Conservation (phyloP, 371 early-diverging fungal genomes). For the Syncephalastrum contaminatum region DNA sequence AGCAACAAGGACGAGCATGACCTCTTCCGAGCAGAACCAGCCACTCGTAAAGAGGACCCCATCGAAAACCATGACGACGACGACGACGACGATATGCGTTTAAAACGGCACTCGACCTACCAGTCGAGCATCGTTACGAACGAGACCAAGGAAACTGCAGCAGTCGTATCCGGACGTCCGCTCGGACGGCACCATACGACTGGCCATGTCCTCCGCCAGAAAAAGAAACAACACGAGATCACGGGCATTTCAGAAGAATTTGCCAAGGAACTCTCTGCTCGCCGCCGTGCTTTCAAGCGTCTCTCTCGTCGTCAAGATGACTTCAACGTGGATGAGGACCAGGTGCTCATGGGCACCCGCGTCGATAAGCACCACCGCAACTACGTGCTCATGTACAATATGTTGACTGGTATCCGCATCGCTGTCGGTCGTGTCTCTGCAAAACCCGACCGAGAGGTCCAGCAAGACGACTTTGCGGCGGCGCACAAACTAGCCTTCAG, state of each 20-base stretch:
- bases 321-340: conserved; percentile 36
- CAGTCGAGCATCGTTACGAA: not conserved
- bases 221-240: conserved; percentile 26
- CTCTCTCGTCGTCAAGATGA: conserved; percentile 32
- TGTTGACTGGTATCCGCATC: conserved; percentile 93
- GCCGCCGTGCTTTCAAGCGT: conserved; percentile 40
- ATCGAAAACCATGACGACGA: not conserved
- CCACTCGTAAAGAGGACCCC: conserved; percentile 1
- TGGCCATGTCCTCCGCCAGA: conserved; percentile 33
- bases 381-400: conserved; percentile 94
- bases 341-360: conserved; percentile 64
- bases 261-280: conserved; percentile 34
- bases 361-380: conserved; percentile 69
- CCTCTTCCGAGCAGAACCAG: conserved; percentile 2
- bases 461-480: conserved; percentile 79
- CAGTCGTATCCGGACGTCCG: conserved; percentile 2
- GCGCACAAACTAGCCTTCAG: conserved; percentile 94
- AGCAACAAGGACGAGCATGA: conserved; percentile 10
- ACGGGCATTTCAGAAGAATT: conserved; percentile 41
- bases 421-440: conserved; percentile 82
- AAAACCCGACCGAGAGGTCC: conserved; percentile 70
- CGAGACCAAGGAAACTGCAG: conserved; percentile 4
- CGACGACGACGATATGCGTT: not conserved
- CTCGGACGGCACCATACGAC: conserved; percentile 42
- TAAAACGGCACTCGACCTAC: conserved; percentile 13